A percentile compares a stretch with the other conserved stretches of the same genome.
Evolutionary conservation across 768 basidiomycete genomes (phyloP).

Genomic region (Lentinula sp.): DNA sequence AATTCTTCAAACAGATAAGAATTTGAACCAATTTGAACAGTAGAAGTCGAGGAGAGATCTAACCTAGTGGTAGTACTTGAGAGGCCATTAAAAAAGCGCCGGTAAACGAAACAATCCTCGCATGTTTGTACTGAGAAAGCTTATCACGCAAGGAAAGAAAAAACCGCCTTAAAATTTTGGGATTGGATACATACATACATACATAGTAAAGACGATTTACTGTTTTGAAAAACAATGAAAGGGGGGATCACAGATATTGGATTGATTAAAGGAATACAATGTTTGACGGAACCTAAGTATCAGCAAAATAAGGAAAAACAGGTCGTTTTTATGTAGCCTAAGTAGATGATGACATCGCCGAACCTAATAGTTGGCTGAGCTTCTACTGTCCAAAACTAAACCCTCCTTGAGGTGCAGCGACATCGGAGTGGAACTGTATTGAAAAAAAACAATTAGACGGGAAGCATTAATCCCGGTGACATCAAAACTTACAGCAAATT

Average conservation of each 20-base stretch:
- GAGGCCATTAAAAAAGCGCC: constrained; percentile 60
- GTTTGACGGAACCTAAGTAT: background rate
- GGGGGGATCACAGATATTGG: background rate
- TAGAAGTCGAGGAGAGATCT: constrained; percentile 7
- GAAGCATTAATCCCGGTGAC: background rate
- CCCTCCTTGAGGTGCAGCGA: constrained; percentile 88
- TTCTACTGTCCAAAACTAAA: constrained; percentile 82
- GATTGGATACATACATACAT: background rate
- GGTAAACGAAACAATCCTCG: background rate
- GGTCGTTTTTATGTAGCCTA: background rate
- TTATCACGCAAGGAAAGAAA: background rate
- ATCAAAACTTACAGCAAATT: constrained; percentile 57
- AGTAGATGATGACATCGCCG: background rate
- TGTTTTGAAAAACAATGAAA: background rate
- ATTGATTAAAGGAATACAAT: background rate
- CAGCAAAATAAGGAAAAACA: background rate
- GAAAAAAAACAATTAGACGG: constrained; percentile 10
- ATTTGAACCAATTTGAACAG: background rate
- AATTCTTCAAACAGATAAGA: constrained; percentile 51
- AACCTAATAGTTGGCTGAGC: background rate
- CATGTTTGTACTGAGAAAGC: too few relatives aligned
- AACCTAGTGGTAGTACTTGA: constrained; percentile 90
- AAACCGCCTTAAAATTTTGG: background rate
- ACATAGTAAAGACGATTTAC: background rate
- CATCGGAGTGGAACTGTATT: constrained; percentile 73